These are phyloP conservation scores for Podosphaera aphanis DNA, from an alignment of 2,329 filamentous ascomycete genomes.

Conservation along the genomic window DNA sequence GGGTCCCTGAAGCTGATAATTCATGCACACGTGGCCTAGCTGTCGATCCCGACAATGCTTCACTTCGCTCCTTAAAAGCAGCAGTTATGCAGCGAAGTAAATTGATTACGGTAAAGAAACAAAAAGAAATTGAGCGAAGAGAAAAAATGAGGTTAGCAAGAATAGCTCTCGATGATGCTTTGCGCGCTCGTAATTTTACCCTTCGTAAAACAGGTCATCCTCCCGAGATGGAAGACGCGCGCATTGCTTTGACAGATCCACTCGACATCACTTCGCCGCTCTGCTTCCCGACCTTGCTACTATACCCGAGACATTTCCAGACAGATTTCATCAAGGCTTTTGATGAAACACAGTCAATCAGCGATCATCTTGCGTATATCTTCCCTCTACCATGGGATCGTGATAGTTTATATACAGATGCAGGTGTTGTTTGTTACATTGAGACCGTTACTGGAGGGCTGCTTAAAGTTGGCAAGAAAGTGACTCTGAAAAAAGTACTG, in stretches of 20 bases:
- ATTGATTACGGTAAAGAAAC: conserved; percentile 29
- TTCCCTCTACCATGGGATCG: conserved; percentile 75
- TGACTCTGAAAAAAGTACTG: conserved; percentile 52
- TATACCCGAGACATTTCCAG: conserved; percentile 66
- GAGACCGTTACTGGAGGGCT: conserved; percentile 61
- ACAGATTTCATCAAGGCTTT: conserved; percentile 83
- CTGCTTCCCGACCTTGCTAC: conserved; percentile 53
- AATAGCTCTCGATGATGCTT: conserved; percentile 37
- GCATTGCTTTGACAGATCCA: conserved; percentile 44
- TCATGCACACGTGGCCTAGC: conserved; percentile 50
- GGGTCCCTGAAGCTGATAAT: conserved; percentile 58
- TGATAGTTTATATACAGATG: conserved; percentile 37
- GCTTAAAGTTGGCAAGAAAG: conserved; percentile 74
- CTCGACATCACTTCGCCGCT: conserved; percentile 50
- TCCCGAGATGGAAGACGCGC: conserved; percentile 73
- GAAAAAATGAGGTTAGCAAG: conserved; percentile 31
- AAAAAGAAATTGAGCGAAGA: conserved; percentile 30
- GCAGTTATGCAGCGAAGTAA: conserved; percentile 39
- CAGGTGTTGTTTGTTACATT: conserved; percentile 64
- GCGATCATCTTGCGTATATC: conserved; percentile 62
- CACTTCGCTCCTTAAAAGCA: conserved; percentile 35
- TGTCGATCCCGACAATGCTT: conserved; percentile 45
- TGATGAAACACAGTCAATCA: conserved; percentile 49
- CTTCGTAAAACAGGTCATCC: conserved; percentile 43
- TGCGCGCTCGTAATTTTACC: conserved; percentile 46